Evolutionary conservation across 192 early-diverging fungal genomes (phyloP).

Genomic region (Backusella mclennaniae): DNA sequence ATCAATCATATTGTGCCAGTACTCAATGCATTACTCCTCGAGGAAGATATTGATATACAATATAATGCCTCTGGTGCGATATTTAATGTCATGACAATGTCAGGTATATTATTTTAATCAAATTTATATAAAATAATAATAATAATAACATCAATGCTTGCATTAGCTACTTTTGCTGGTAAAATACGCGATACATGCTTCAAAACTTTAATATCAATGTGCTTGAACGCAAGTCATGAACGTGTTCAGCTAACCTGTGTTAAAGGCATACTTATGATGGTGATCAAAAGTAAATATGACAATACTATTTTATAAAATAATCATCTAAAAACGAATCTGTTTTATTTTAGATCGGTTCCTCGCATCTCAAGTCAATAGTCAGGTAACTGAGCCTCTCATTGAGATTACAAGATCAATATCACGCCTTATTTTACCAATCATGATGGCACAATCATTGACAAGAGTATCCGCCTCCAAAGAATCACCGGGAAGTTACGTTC

Average conservation of each 20-base stretch:
- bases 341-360: constrained; percentile 17
- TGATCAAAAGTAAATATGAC: constrained; percentile 26
- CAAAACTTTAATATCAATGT: constrained; percentile 18
- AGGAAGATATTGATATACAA: constrained; percentile 30
- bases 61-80: constrained; percentile 32
- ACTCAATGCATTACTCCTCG: constrained; percentile 20
- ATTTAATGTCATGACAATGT: constrained; percentile 33
- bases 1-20: constrained; percentile 16
- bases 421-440: constrained; percentile 12
- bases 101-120: constrained; percentile 1
- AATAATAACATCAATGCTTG: no score
- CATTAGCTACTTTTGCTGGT: constrained; percentile 19
- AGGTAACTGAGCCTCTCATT: constrained; percentile 30
- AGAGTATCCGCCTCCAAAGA: neutral
- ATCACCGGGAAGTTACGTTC: neutral
- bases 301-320: neutral
- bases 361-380: neutral
- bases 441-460: constrained; percentile 19
- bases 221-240: constrained; percentile 17
- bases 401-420: constrained; percentile 1
- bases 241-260: constrained; percentile 30
- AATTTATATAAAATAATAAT: neutral
- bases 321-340: neutral
- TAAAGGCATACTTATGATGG: constrained; percentile 20
- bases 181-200: constrained; percentile 27